phyloP scores from a whole-genome alignment of 768 basidiomycete species.

The Amanita muscaria region DNA sequence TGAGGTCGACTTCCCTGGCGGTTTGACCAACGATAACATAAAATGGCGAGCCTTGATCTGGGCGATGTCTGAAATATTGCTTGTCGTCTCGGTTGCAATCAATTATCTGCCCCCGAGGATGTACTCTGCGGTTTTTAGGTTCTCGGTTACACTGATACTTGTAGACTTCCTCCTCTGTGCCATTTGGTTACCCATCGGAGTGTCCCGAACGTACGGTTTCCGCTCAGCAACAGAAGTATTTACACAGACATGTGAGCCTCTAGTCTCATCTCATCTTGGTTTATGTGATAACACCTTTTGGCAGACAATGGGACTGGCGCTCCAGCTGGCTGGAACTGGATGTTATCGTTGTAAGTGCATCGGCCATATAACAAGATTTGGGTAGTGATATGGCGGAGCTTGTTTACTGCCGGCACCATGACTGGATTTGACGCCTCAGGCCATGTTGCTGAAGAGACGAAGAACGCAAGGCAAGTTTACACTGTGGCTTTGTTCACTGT shows the following conservation, averaged over 20 bases:
- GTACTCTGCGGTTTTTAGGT: conserved; percentile 72
- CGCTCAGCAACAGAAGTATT: conserved; percentile 79
- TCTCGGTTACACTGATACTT: conserved; percentile 67
- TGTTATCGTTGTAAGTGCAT: conserved; percentile 62
- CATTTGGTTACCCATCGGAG: conserved; percentile 91
- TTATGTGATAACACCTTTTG: conserved; percentile 1
- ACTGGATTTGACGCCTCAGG: conserved; percentile 89
- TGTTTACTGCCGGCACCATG: conserved; percentile 81
- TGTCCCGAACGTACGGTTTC: conserved; percentile 84
- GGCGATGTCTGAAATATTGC: conserved; percentile 67
- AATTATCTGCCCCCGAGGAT: conserved; percentile 76
- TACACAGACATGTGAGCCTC: conserved; percentile 58
- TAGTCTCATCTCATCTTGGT: background rate
- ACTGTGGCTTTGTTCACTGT: background rate
- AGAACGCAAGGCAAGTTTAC: conserved; percentile 52
- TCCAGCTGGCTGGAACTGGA: conserved; percentile 85
- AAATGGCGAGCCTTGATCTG: conserved; percentile 85
- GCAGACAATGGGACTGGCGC: conserved; percentile 87
- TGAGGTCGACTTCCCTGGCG: conserved; percentile 79
- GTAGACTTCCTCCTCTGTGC: conserved; percentile 82
- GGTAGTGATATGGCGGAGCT: conserved; percentile 30
- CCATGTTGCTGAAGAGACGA: conserved; percentile 84
- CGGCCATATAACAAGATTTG: background rate
- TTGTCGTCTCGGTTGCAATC: conserved; percentile 65
- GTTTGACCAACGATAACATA: conserved; percentile 56